These are phyloP conservation scores for Rubus parviflorus DNA, from an alignment of 306 rosid species.

Conservation along the genomic window DNA sequence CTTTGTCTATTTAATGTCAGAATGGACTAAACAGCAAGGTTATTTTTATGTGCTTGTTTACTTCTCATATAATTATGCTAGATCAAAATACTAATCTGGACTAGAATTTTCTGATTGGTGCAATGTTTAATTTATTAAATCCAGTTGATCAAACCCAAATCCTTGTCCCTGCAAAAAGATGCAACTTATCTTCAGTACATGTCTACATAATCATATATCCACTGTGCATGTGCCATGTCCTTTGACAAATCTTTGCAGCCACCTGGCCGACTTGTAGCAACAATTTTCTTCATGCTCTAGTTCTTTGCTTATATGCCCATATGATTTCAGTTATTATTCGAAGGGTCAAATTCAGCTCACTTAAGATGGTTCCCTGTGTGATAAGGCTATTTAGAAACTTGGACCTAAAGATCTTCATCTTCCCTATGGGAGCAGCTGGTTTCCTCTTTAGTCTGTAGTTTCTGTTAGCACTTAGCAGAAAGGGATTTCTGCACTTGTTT, in stretches of 20 bases:
- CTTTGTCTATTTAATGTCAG: slow-evolving; percentile 77
- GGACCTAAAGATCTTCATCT: background rate
- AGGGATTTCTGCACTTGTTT: background rate
- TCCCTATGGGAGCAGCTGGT: background rate
- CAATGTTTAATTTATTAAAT: background rate
- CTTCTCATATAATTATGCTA: background rate
- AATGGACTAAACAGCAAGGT: slow-evolving; percentile 97
- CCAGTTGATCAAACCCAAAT: background rate
- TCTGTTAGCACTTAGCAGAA: background rate
- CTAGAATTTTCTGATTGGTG: background rate
- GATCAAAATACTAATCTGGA: background rate
- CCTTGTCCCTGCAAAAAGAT: background rate
- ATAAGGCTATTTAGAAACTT: background rate
- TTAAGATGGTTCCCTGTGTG: background rate
- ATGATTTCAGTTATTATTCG: background rate
- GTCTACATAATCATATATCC: background rate
- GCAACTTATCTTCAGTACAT: slow-evolving; percentile 9
- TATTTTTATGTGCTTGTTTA: slow-evolving; percentile 21
- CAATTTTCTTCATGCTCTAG: background rate
- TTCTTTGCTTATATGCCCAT: background rate
- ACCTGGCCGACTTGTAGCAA: background rate
- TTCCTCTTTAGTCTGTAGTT: background rate
- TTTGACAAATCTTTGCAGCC: background rate
- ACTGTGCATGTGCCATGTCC: background rate
- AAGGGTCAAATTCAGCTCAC: slow-evolving; percentile 1